Base-by-base conservation (phyloP, 1,284 basidiomycete species). In the Melanopsichium pennsylvanicum region DNA sequence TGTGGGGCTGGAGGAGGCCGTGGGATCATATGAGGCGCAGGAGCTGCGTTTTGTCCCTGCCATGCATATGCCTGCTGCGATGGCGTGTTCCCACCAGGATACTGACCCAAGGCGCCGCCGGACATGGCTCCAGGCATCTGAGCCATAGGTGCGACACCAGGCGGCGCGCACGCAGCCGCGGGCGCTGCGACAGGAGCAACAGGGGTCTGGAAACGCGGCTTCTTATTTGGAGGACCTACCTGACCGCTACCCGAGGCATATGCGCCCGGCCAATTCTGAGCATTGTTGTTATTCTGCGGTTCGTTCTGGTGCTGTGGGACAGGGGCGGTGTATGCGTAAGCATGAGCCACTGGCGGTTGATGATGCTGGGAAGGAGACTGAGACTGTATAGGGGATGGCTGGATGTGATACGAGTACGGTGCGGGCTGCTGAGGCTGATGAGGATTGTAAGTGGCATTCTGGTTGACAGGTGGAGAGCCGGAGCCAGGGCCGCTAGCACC, bases 151-250 rank as follows among this genome's bases (percentile, higher is more conserved):
- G 41, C 35, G 2, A 25, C 37, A 19, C 45, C 52, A 8, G 52
- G 19, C 9, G 60, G 35, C 5, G 21, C 21, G 19, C 48, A 52
- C 1, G 44, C 33, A 23, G 44, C 23, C 11, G 35, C 25, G 16
- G 48, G 36, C 3, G 23, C 29, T 15, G 54, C 32, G 0, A 13
- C 38, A 37, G 46, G 48, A 4, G 43, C 43, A 27, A 48, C 15
- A 47, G 57, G 33, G 21, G 37, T 35, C 35, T 61, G 52, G 22
- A 54, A 54, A 16, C 64, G 54, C 15, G 59, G 47, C 40, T 66
- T 70, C 25, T 61, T 66, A 18, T 27, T 48, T 9, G 57, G 52
- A 18, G 63, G 63, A 25, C 63, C 63, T 43, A 33, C 33, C 55
- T 66, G 62, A 41, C n/a, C n/a, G n/a, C 25, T 33, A 18, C 52